A percentile compares a stretch with the other conserved stretches of the same genome.
These are phyloP conservation scores for Ichthyophthirius multifiliis DNA, from an alignment of 169 alveolate genomes.

Conservation along the genomic window DNA sequence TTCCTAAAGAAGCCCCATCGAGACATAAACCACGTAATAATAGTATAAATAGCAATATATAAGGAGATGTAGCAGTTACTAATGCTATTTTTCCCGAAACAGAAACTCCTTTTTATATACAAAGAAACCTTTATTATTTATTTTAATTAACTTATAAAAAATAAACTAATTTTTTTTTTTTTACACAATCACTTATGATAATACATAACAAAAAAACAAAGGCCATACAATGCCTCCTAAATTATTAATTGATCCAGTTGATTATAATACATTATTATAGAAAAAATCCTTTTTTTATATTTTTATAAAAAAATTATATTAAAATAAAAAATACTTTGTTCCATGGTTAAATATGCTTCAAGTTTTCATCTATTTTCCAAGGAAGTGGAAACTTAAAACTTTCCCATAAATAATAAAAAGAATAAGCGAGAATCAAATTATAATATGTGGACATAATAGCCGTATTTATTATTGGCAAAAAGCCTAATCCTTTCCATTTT, in stretches of 20 bases:
- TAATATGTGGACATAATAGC: constrained; percentile 23
- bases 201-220: not conserved
- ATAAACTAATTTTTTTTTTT: not conserved
- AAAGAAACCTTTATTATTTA: not conserved
- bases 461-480: constrained; percentile 8
- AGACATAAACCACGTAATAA: constrained; percentile 42
- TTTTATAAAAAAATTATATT: not conserved
- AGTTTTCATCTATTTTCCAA: not conserved
- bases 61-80: constrained; percentile 40
- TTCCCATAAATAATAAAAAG: constrained; percentile 26
- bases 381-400: constrained; percentile 26
- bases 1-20: constrained; percentile 44
- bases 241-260: not conserved
- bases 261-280: not conserved
- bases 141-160: not conserved
- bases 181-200: constrained; percentile 11
- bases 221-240: constrained; percentile 15
- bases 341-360: constrained; percentile 11
- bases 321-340: not conserved
- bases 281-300: not conserved
- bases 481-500: constrained; percentile 32
- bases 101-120: constrained; percentile 17
- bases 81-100: constrained; percentile 33
- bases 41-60: constrained; percentile 31
- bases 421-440: constrained; percentile 33